phyloP scores from a whole-genome alignment of 495 filamentous ascomycete species.

The Haplographium delicatum region DNA sequence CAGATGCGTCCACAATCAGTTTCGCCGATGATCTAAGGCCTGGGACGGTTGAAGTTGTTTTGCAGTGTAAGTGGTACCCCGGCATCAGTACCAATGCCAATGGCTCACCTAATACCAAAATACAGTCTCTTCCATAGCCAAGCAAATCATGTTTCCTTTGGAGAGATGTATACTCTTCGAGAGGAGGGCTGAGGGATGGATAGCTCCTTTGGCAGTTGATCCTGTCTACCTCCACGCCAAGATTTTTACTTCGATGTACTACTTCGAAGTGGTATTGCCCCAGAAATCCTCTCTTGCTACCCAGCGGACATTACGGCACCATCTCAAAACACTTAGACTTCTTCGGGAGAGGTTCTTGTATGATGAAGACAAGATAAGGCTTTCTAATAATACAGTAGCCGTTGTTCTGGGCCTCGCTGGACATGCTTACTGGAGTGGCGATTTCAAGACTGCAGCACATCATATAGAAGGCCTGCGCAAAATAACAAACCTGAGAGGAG shows the following conservation, averaged over 20 bases:
- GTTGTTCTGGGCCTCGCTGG: slow-evolving; percentile 29
- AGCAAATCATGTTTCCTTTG: slow-evolving; percentile 33
- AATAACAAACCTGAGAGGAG: slow-evolving; percentile 35
- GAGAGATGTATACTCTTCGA: slow-evolving; percentile 35
- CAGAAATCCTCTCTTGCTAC: slow-evolving; percentile 20
- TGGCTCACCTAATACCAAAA: neutral
- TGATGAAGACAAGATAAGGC: slow-evolving; percentile 12
- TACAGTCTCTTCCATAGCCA: slow-evolving; percentile 37
- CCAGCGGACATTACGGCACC: slow-evolving; percentile 19
- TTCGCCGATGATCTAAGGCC: slow-evolving; percentile 32
- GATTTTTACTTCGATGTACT: slow-evolving; percentile 31
- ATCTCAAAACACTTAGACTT: slow-evolving; percentile 29
- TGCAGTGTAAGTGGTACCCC: slow-evolving; percentile 18
- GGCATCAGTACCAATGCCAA: neutral
- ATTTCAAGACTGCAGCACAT: slow-evolving; percentile 27
- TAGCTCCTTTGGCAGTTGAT: slow-evolving; percentile 31
- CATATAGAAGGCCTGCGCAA: slow-evolving; percentile 36
- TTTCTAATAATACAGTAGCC: slow-evolving; percentile 29
- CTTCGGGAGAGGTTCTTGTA: slow-evolving; percentile 30
- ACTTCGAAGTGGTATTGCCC: slow-evolving; percentile 5
- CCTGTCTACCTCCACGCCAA: slow-evolving; percentile 36
- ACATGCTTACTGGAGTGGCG: slow-evolving; percentile 28
- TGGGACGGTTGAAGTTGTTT: slow-evolving; percentile 11
- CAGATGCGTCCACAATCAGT: slow-evolving; percentile 22
- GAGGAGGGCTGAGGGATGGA: slow-evolving; percentile 25